Percentiles rank a stretch among this genome's conserved stretches.
phyloP scores from a whole-genome alignment of 495 filamentous ascomycete species.

The Amniculicola lignicola region DNA sequence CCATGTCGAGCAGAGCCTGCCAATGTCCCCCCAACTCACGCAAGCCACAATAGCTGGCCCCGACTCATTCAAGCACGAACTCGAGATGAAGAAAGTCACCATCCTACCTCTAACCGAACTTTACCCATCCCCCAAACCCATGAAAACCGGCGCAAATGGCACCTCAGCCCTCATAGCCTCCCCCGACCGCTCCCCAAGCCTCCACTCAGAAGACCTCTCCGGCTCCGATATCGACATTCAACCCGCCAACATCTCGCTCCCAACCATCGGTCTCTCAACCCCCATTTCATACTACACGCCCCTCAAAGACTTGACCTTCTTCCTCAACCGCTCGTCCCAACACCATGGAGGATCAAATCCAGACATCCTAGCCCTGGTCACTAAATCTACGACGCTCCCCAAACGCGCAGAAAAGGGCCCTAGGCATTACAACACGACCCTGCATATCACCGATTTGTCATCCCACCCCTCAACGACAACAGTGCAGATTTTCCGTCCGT shows the following conservation, averaged over 20 bases:
- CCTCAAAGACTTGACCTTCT: constrained; percentile 55
- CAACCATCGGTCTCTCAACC: constrained; percentile 55
- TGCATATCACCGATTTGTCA: constrained; percentile 68
- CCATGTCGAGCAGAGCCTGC: constrained; percentile 24
- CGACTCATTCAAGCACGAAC: constrained; percentile 1
- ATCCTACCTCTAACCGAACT: background rate
- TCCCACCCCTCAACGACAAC: constrained; percentile 10
- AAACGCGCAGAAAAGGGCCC: constrained; percentile 62
- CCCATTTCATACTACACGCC: constrained; percentile 64
- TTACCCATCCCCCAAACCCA: too few relatives aligned
- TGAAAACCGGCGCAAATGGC: background rate
- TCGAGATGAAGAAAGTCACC: constrained; percentile 10
- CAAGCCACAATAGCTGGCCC: constrained; percentile 20
- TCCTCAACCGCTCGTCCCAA: constrained; percentile 37
- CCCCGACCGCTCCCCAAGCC: background rate
- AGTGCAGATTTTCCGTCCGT: constrained; percentile 72
- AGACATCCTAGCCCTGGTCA: constrained; percentile 67
- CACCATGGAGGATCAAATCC: constrained; percentile 34
- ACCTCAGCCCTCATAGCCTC: constrained; percentile 4
- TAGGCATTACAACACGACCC: constrained; percentile 64
- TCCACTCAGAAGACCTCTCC: constrained; percentile 18
- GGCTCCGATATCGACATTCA: constrained; percentile 1
- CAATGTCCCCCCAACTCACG: constrained; percentile 29
- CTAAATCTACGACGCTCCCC: constrained; percentile 52
- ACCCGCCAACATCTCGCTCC: background rate